Evolutionary conservation across 176 grass and related monocot genomes (phyloP).

Genomic region (Triticum dicoccoides): DNA sequence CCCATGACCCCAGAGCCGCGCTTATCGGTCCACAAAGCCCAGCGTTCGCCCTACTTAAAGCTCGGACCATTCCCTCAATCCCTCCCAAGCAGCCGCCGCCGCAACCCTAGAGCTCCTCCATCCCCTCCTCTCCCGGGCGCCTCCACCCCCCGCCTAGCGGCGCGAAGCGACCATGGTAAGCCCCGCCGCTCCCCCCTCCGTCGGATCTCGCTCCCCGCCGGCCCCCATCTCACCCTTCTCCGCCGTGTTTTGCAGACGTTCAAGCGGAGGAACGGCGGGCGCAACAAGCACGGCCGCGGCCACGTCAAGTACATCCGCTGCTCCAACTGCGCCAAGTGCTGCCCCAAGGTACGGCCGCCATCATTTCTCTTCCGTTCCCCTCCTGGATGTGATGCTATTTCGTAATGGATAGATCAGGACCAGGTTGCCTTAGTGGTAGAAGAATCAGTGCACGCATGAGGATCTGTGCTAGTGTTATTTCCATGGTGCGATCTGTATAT

Average conservation of each 20-base stretch:
- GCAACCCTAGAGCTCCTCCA: conserved; percentile 8
- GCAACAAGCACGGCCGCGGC: conserved; percentile 71
- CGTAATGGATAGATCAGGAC: background rate
- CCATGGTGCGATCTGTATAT: background rate
- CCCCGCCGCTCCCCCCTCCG: background rate
- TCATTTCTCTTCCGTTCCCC: background rate
- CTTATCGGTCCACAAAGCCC: background rate
- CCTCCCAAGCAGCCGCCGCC: background rate
- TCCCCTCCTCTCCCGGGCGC: background rate
- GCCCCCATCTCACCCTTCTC: background rate
- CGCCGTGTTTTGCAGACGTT: conserved; percentile 39
- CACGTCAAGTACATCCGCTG: conserved; percentile 78
- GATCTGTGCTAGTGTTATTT: background rate
- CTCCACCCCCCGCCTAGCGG: background rate
- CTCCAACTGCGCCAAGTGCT: conserved; percentile 72
- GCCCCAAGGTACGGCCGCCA: conserved; percentile 41
- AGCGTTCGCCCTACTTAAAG: background rate
- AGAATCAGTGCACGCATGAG: too few species aligned
- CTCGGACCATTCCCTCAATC: background rate
- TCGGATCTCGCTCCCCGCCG: background rate
- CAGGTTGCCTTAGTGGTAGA: background rate
- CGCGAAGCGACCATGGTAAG: conserved; percentile 29
- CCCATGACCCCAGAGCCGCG: background rate
- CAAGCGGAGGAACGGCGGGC: conserved; percentile 77
- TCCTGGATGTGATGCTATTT: background rate